Conservation (phyloP, 2,329 filamentous ascomycete genomes). For the Ambrosiella beaveri region DNA sequence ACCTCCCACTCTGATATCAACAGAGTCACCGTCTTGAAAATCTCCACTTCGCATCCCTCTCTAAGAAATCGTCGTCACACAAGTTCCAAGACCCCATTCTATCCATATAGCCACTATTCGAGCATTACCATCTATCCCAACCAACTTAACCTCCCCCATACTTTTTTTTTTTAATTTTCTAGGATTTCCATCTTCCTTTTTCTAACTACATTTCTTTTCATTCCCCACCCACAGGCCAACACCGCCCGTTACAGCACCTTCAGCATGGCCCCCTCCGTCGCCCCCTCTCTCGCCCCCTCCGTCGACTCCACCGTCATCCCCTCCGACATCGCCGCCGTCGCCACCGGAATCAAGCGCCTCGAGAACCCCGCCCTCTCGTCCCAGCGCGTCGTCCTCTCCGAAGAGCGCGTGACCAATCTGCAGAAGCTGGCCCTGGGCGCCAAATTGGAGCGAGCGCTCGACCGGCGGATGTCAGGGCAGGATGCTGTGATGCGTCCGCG, state of each 20-base stretch:
- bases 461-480: slow-evolving; percentile 70
- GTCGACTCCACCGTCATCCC: slow-evolving; percentile 29
- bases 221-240: slow-evolving; percentile 27
- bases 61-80: neutral
- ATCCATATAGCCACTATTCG: neutral
- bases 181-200: neutral
- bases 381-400: slow-evolving; percentile 62
- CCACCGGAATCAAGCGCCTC: slow-evolving; percentile 66
- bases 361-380: slow-evolving; percentile 72
- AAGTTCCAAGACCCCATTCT: neutral
- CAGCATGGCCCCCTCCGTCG: slow-evolving; percentile 42
- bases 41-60: neutral
- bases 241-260: slow-evolving; percentile 43
- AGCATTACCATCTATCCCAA: slow-evolving; percentile 2
- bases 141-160: slow-evolving; percentile 6
- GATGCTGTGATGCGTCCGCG: slow-evolving; percentile 66
- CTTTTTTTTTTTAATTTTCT: slow-evolving; percentile 5
- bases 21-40: neutral
- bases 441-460: slow-evolving; percentile 76
- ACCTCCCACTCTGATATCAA: neutral
- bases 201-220: neutral
- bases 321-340: slow-evolving; percentile 51
- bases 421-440: slow-evolving; percentile 77
- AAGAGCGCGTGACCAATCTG: slow-evolving; percentile 66
- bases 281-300: slow-evolving; percentile 34